Percentiles rank a stretch among this genome's conserved stretches.
phyloP scores from a whole-genome alignment of 2,329 filamentous ascomycete species.

The Penicillium sp. region DNA sequence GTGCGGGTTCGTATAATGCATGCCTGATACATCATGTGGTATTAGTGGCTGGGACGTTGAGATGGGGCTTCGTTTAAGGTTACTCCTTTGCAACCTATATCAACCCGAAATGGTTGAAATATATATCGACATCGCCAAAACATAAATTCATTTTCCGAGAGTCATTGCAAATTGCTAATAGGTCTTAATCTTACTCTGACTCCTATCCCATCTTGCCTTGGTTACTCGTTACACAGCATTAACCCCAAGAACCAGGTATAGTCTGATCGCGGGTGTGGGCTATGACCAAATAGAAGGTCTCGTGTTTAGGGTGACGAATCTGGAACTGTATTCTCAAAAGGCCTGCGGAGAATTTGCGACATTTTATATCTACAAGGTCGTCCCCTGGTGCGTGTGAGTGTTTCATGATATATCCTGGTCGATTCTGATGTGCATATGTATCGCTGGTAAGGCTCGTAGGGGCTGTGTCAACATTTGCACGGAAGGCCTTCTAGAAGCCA shows the following conservation, averaged over 20 bases:
- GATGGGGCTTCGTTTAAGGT: background rate
- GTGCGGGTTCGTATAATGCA: background rate
- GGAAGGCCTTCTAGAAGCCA: background rate
- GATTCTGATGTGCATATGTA: background rate
- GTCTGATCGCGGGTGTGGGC: background rate
- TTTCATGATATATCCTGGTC: conserved; percentile 6
- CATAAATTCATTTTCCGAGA: background rate
- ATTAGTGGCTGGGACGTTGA: background rate
- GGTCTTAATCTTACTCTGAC: background rate
- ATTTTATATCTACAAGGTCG: background rate
- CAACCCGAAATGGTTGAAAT: background rate
- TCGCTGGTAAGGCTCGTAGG: background rate
- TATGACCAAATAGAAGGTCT: conserved; percentile 1
- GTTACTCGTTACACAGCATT: background rate
- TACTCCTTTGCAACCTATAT: background rate
- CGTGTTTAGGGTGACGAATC: background rate
- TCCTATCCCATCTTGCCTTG: background rate
- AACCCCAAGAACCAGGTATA: background rate
- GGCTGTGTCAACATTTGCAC: background rate
- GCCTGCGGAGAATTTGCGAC: background rate
- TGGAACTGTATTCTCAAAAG: background rate
- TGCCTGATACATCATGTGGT: background rate
- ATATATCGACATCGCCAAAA: background rate
- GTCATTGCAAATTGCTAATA: background rate
- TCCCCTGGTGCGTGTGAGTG: background rate